Percentiles rank a stretch among this genome's conserved stretches.
Evolutionary conservation across 768 basidiomycete species (phyloP).

Genomic region (Harrya chromipes): DNA sequence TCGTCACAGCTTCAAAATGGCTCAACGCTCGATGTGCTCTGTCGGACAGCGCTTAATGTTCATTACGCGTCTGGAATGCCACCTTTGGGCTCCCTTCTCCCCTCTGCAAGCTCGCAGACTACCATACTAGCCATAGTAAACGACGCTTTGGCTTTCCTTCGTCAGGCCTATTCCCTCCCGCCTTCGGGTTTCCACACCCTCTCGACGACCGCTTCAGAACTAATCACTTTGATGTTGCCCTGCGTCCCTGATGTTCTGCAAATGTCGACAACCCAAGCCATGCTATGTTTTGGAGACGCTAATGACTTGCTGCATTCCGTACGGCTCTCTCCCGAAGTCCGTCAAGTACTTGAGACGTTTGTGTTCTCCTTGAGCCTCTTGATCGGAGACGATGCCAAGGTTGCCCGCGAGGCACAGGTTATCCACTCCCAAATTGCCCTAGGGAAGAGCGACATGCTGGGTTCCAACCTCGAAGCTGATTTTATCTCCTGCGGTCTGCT

Average conservation of each 20-base stretch:
- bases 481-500: slow-evolving; percentile 60
- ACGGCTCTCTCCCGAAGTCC: slow-evolving; percentile 49
- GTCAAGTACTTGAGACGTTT: slow-evolving; percentile 59
- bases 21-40: slow-evolving; percentile 68
- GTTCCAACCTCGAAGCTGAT: slow-evolving; percentile 61
- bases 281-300: slow-evolving; percentile 45
- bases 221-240: slow-evolving; percentile 59
- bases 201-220: slow-evolving; percentile 56
- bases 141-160: slow-evolving; percentile 58
- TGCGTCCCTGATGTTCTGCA: slow-evolving; percentile 61
- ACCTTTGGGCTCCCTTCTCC: slow-evolving; percentile 53
- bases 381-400: slow-evolving; percentile 68
- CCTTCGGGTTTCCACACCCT: slow-evolving; percentile 54
- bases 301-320: slow-evolving; percentile 52
- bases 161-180: slow-evolving; percentile 51
- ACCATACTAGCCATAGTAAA: slow-evolving; percentile 52
- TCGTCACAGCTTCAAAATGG: slow-evolving; percentile 61
- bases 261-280: slow-evolving; percentile 58
- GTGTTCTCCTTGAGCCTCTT: slow-evolving; percentile 55
- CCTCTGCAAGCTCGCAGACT: slow-evolving; percentile 46
- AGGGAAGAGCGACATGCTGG: slow-evolving; percentile 55
- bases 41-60: slow-evolving; percentile 58
- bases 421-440: slow-evolving; percentile 63
- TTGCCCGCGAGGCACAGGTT: slow-evolving; percentile 66
- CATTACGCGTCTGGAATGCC: slow-evolving; percentile 58